phyloP scores from a whole-genome alignment of 2,329 filamentous ascomycete species.

The Pyrenochaeta sp. region DNA sequence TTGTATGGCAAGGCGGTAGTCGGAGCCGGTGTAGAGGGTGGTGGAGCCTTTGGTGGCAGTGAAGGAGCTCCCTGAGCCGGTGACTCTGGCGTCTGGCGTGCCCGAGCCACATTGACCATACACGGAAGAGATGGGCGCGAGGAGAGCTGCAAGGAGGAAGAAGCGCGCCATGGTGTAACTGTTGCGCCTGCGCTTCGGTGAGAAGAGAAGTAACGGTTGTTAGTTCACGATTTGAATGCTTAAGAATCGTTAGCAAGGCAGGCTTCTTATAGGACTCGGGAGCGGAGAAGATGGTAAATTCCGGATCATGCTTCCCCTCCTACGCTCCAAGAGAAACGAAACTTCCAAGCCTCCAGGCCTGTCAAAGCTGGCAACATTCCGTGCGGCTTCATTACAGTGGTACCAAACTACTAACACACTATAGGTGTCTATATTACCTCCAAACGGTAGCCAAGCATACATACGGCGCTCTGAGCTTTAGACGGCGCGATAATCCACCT shows the following conservation, averaged over 20 bases:
- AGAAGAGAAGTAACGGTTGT: background rate
- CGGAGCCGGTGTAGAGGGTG: constrained; percentile 61
- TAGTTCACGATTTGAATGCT: background rate
- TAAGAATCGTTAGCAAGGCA: background rate
- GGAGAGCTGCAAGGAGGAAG: background rate
- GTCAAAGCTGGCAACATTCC: too few relatives aligned
- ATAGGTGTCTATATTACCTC: background rate
- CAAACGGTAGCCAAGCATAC: background rate
- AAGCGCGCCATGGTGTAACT: background rate
- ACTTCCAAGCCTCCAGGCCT: background rate
- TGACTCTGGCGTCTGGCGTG: constrained; percentile 57
- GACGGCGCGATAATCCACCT: background rate
- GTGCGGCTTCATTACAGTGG: background rate
- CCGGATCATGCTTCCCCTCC: background rate
- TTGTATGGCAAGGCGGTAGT: constrained; percentile 65
- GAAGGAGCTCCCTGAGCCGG: constrained; percentile 58
- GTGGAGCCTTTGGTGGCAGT: constrained; percentile 56
- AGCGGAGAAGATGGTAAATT: background rate
- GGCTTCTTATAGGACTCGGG: background rate
- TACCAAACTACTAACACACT: background rate
- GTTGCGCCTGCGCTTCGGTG: background rate
- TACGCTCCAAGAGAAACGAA: background rate
- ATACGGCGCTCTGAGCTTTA: background rate
- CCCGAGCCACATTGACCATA: constrained; percentile 60
- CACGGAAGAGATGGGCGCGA: background rate